These are phyloP conservation scores for Nakaseomyces sp. DNA, from an alignment of 1,139 yeast species.

Conservation along the genomic window DNA sequence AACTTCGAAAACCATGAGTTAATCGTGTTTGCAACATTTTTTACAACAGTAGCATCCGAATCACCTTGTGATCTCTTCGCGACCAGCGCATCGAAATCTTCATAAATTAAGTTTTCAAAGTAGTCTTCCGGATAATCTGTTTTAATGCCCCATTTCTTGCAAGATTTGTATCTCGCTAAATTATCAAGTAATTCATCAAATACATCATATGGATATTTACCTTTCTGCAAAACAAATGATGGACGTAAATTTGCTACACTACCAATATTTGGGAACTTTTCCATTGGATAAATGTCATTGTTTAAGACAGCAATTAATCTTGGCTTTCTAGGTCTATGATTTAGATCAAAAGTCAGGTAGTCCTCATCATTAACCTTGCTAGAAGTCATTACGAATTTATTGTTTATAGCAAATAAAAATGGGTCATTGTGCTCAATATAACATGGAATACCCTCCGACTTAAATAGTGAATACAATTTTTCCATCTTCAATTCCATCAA, in stretches of 20 bases:
- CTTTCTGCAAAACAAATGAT: slow-evolving; percentile 15
- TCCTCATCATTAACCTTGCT: slow-evolving; percentile 6
- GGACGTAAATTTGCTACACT: slow-evolving; percentile 19
- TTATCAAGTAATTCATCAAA: slow-evolving; percentile 18
- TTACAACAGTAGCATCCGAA: not conserved
- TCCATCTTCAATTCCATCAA: slow-evolving; percentile 12
- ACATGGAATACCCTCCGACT: slow-evolving; percentile 7
- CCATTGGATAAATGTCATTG: slow-evolving; percentile 1
- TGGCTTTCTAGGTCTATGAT: slow-evolving; percentile 7
- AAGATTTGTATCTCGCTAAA: slow-evolving; percentile 1
- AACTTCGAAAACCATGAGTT: slow-evolving; percentile 14
- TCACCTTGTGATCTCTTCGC: not conserved
- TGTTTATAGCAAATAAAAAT: slow-evolving; percentile 11
- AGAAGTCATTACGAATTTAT: slow-evolving; percentile 9
- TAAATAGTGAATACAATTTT: slow-evolving; percentile 7
- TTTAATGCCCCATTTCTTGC: slow-evolving; percentile 4
- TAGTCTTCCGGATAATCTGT: not conserved
- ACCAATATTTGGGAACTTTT: slow-evolving; percentile 16
- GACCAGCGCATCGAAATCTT: slow-evolving; percentile 1
- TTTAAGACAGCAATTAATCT: slow-evolving; percentile 7
- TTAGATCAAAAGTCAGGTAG: slow-evolving; percentile 11
- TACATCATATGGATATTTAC: slow-evolving; percentile 25
- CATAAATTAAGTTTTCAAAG: not conserved
- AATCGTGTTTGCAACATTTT: slow-evolving; percentile 8
- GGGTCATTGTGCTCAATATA: slow-evolving; percentile 10